These are phyloP conservation scores for Sugiyamaella marilandica DNA, from an alignment of 805 yeast genomes.

Conservation along the genomic window DNA sequence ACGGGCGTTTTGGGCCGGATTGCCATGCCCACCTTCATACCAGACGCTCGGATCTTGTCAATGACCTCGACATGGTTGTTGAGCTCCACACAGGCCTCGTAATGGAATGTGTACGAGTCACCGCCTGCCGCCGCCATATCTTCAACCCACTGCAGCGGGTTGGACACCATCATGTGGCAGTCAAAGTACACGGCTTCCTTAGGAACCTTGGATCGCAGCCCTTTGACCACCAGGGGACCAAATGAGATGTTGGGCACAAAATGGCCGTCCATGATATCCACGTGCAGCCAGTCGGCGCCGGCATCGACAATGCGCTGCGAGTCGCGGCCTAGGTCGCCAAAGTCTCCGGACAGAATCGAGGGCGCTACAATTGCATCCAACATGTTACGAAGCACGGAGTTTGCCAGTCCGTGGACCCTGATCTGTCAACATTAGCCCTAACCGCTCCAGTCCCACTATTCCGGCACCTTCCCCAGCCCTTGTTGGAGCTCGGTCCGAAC, in stretches of 20 bases:
- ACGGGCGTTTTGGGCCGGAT: slow-evolving; percentile 90
- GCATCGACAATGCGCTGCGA: slow-evolving; percentile 74
- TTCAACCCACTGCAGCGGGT: slow-evolving; percentile 90
- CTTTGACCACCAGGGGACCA: slow-evolving; percentile 84
- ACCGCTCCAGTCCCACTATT: too few relatives aligned
- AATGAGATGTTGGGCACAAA: slow-evolving; percentile 94
- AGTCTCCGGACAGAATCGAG: slow-evolving; percentile 87
- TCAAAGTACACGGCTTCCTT: slow-evolving; percentile 67
- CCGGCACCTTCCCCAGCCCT: too few relatives aligned
- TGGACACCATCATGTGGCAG: slow-evolving; percentile 96
- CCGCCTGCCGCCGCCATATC: slow-evolving; percentile 93
- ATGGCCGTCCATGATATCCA: slow-evolving; percentile 98
- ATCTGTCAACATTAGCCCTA: too few relatives aligned
- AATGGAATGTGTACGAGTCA: slow-evolving; percentile 93
- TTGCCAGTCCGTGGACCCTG: too few relatives aligned
- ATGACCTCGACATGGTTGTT: slow-evolving; percentile 65
- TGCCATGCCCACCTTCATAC: slow-evolving; percentile 94
- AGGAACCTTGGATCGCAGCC: slow-evolving; percentile 74
- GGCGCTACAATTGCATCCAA: slow-evolving; percentile 63
- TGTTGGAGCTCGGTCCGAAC: too few relatives aligned
- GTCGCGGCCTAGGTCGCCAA: slow-evolving; percentile 82
- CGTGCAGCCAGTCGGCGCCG: slow-evolving; percentile 95
- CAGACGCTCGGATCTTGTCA: slow-evolving; percentile 65
- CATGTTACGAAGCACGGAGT: slow-evolving; percentile 9
- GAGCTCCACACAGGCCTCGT: slow-evolving; percentile 67